Base-by-base conservation (phyloP, 2,329 filamentous ascomycete genomes). In the Arthrobotrys musiformis region DNA sequence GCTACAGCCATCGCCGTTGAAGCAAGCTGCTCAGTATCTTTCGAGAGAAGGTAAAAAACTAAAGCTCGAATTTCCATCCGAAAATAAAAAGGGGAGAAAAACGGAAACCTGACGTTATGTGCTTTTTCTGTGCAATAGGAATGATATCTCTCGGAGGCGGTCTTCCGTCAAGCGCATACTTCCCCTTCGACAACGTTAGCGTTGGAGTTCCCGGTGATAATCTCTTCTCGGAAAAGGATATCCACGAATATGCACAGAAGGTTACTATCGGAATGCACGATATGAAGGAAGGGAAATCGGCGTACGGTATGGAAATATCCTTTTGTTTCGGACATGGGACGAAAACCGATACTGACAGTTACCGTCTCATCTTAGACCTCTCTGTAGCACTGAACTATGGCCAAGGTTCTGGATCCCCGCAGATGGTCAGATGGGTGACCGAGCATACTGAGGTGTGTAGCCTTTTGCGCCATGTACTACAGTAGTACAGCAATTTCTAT, bases 111-210 rank as follows among this genome's bases (percentile, higher is more conserved):
- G 46, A 68, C 56, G 7, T 72, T 48, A 50, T 69, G 6, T 42
- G 13, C 8, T 35, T 2, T 63, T 56, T 63, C 13, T 62, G 17
- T 62, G 22, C 48, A 44, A n/a, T 58, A 84, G 85, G 92, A 15
- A 85, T 97, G 74, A 95, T 99, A 82, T 97, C 93, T 0, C 90
- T 99, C 1, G 95, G 95, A 68, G 95, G 95, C 62, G 95, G 95
- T 2, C 86, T 99, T 19, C 95, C 95, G 2, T 94, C 93, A 13
- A 89, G 92, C 76, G 90, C 94, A 83, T 93, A 96, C 84, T 99
- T 99, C 82, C 95, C 95, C n/a, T 90, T 98, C 81, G 90, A 94
- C 79, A 87, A 91, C 79, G 84, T 98, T 60, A 88, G 87, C 79
- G 84, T 97, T 84, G 92, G 91, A 80, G 89, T 96, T 0, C 93